Conservation (phyloP, 2,329 filamentous ascomycete species). For the Xylaria multiplex region DNA sequence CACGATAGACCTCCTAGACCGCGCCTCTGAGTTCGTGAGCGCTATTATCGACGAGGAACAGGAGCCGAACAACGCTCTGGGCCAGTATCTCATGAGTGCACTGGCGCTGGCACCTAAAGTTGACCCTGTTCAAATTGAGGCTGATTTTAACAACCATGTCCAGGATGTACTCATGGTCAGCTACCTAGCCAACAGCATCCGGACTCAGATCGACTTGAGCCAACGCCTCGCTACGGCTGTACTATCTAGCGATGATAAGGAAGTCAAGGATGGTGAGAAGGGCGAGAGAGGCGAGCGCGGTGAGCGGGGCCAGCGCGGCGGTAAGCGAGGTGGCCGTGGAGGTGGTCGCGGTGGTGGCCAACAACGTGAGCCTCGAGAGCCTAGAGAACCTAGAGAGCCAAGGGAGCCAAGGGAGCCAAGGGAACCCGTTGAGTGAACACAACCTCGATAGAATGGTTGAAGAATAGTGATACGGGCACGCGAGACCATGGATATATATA, state of each 20-base stretch:
- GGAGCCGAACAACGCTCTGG: conserved; percentile 87
- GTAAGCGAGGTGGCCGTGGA: conserved; percentile 62
- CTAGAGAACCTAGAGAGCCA: conserved; percentile 44
- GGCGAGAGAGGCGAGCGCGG: conserved; percentile 58
- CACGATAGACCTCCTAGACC: conserved; percentile 88
- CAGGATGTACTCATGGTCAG: conserved; percentile 98
- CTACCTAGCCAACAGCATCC: conserved; percentile 98
- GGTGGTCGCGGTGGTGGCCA: conserved; percentile 60
- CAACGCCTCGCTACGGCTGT: conserved; percentile 89
- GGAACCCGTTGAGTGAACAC: conserved; percentile 42
- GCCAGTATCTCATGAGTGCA: conserved; percentile 94
- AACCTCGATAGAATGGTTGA: conserved; percentile 13
- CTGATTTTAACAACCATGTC: conserved; percentile 99
- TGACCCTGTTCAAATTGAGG: conserved; percentile 87
- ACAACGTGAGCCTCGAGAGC: conserved; percentile 61
- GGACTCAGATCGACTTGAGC: conserved; percentile 97
- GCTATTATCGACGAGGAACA: conserved; percentile 94
- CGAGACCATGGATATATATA: conserved; percentile 12
- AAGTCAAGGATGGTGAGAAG: conserved; percentile 58
- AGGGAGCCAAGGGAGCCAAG: conserved; percentile 43
- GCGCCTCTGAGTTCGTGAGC: conserved; percentile 90
- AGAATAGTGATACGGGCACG: conserved; percentile 22
- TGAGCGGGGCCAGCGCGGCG: conserved; percentile 58
- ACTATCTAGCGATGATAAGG: conserved; percentile 63
- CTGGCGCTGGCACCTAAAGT: conserved; percentile 95